phyloP scores from a whole-genome alignment of 116 monocot genomes.

The Iris pallida region DNA sequence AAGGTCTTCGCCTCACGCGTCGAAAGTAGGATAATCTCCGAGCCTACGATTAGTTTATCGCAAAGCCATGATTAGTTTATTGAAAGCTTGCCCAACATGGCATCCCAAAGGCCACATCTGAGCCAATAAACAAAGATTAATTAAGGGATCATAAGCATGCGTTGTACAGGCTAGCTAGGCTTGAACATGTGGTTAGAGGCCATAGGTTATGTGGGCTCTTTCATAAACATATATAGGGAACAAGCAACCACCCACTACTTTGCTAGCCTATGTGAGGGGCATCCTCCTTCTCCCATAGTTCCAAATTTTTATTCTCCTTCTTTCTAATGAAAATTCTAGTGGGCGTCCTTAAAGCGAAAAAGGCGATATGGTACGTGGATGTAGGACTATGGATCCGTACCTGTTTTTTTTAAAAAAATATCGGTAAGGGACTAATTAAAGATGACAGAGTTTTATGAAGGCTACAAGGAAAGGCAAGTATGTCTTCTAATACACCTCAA shows the following conservation, averaged over 20 bases:
- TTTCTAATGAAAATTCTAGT: not conserved
- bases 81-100: slow-evolving; percentile 10
- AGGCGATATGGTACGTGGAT: slow-evolving; percentile 16
- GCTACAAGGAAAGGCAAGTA: not conserved
- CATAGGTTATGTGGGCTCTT: slow-evolving; percentile 10
- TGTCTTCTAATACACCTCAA: slow-evolving; percentile 9
- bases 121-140: slow-evolving; percentile 21
- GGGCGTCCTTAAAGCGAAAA: slow-evolving; percentile 11
- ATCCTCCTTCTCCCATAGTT: not conserved
- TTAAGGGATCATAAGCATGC: slow-evolving; percentile 15
- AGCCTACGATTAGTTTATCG: not conserved
- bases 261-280: slow-evolving; percentile 7
- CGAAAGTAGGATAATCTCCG: not conserved
- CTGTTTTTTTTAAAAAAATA: slow-evolving; percentile 8
- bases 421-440: not conserved
- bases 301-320: not conserved
- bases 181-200: slow-evolving; percentile 1
- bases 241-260: slow-evolving; percentile 19
- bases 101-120: slow-evolving; percentile 1
- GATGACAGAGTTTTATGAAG: not conserved
- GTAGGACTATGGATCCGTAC: slow-evolving; percentile 7
- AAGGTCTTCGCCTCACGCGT: slow-evolving; percentile 17
- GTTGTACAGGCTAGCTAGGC: slow-evolving; percentile 11
- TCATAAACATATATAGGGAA: slow-evolving; percentile 5
- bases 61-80: not conserved